These are phyloP conservation scores for Patellifolia procumbens DNA, from an alignment of 179 eudicot species.

Conservation along the genomic window DNA sequence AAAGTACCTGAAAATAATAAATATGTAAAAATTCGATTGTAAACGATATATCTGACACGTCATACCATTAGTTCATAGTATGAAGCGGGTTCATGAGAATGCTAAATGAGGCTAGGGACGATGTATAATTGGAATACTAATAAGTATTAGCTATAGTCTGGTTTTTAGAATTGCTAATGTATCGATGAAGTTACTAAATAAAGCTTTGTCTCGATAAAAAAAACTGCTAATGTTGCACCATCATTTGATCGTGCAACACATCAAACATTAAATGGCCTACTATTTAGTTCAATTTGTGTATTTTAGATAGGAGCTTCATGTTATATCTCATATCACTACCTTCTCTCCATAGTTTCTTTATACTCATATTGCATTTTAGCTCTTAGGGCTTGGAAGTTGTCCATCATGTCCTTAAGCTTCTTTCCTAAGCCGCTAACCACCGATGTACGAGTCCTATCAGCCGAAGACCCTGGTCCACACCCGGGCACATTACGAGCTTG, in stretches of 20 bases:
- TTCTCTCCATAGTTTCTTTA: conserved; percentile 73
- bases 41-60: too few relatives aligned
- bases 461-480: conserved; percentile 78
- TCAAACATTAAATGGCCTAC: not conserved
- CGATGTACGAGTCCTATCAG: conserved; percentile 67
- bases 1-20: conserved; percentile 40
- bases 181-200: too few relatives aligned
- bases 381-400: conserved; percentile 69
- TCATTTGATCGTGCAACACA: too few relatives aligned
- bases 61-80: too few relatives aligned
- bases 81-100: too few relatives aligned
- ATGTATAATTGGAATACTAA: too few relatives aligned
- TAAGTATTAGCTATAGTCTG: too few relatives aligned
- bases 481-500: conserved; percentile 58
- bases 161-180: too few relatives aligned
- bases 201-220: too few relatives aligned
- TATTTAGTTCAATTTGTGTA: too few relatives aligned
- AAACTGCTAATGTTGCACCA: too few relatives aligned
- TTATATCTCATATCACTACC: conserved; percentile 21
- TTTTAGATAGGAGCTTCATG: not conserved
- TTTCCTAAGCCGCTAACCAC: conserved; percentile 82
- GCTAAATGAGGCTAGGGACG: too few relatives aligned
- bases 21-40: not conserved
- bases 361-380: conserved; percentile 68
- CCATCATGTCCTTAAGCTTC: conserved; percentile 80